phyloP scores from a whole-genome alignment of 495 filamentous ascomycete species.

The Penicillium ucsense region DNA sequence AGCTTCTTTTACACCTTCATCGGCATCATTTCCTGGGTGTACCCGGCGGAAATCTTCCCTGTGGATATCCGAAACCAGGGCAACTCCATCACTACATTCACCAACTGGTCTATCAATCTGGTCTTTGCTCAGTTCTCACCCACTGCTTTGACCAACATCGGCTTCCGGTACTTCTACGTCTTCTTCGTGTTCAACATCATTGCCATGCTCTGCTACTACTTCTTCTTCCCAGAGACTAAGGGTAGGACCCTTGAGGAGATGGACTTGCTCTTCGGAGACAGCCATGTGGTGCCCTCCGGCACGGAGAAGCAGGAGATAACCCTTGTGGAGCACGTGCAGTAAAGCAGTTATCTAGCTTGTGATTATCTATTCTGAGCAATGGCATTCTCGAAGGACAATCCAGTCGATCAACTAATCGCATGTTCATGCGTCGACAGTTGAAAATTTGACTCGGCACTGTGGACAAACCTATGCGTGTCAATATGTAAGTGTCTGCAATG shows the following conservation, averaged over 20 bases:
- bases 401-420: background rate
- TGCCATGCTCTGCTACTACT: slow-evolving; percentile 27
- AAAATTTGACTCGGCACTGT: background rate
- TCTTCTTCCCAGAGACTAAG: slow-evolving; percentile 44
- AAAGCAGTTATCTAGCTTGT: background rate
- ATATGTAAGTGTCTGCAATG: background rate
- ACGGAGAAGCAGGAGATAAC: background rate
- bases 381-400: background rate
- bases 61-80: slow-evolving; percentile 40
- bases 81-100: slow-evolving; percentile 40
- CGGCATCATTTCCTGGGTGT: slow-evolving; percentile 45
- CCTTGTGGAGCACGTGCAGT: slow-evolving; percentile 1
- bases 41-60: slow-evolving; percentile 49
- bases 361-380: background rate
- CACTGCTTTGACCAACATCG: slow-evolving; percentile 33
- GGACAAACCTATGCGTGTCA: background rate
- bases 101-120: slow-evolving; percentile 42
- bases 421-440: background rate
- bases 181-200: slow-evolving; percentile 39
- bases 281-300: background rate
- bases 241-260: slow-evolving; percentile 43
- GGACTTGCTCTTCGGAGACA: slow-evolving; percentile 41
- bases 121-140: slow-evolving; percentile 44
- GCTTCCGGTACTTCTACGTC: slow-evolving; percentile 40
- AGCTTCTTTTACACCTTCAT: slow-evolving; percentile 39